Evolutionary conservation across 306 rosid genomes (phyloP).

Genomic region (Begonia fuchsioides): DNA sequence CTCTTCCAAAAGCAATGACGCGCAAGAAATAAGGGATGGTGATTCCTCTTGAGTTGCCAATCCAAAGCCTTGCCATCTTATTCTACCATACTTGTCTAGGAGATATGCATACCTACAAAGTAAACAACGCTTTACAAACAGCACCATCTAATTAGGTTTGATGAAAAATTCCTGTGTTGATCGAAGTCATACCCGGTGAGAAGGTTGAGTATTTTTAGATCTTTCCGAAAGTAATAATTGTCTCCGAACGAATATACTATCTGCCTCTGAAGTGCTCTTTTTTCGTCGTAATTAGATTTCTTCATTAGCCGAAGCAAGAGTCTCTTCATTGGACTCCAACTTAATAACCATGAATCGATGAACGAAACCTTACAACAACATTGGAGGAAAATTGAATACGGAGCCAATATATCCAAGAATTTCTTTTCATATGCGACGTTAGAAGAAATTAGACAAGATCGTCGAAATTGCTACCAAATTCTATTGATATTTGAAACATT

Average conservation of each 20-base stretch:
- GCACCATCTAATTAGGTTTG: neutral
- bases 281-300: slow-evolving; percentile 34
- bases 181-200: slow-evolving; percentile 60
- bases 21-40: slow-evolving; percentile 50
- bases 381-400: neutral
- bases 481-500: no score
- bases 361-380: slow-evolving; percentile 48
- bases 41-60: slow-evolving; percentile 52
- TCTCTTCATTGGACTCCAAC: slow-evolving; percentile 40
- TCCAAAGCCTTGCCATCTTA: slow-evolving; percentile 92
- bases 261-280: slow-evolving; percentile 28
- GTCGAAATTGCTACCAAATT: no score
- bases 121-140: slow-evolving; percentile 5
- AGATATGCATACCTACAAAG: slow-evolving; percentile 50
- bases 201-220: slow-evolving; percentile 57
- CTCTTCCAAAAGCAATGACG: slow-evolving; percentile 44
- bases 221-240: slow-evolving; percentile 89
- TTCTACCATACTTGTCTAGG: slow-evolving; percentile 79
- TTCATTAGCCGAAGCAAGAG: slow-evolving; percentile 55
- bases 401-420: no score
- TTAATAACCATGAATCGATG: slow-evolving; percentile 63
- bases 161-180: no score
- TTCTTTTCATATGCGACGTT: no score
- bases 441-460: no score
- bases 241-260: slow-evolving; percentile 71